Conservation (phyloP, 129 eudicot genomes). For the Tagetes patula region DNA sequence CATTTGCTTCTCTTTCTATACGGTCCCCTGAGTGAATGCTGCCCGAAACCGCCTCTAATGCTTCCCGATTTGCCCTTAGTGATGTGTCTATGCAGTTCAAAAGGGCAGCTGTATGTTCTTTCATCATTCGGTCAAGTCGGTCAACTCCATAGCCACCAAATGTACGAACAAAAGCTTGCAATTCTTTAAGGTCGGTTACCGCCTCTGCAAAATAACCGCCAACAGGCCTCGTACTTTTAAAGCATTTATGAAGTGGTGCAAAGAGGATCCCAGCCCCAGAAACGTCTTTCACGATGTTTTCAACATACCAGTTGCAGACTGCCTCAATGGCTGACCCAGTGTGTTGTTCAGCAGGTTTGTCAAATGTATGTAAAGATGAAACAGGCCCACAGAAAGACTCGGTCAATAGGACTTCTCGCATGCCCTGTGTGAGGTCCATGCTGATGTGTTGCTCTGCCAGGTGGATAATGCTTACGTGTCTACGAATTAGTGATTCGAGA, state of each 20-base stretch:
- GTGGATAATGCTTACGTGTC: conserved; percentile 83
- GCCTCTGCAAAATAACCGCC: conserved; percentile 96
- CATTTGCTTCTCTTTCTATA: conserved; percentile 74
- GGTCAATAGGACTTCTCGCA: conserved; percentile 80
- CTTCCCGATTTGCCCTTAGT: conserved; percentile 85
- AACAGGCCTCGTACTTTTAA: conserved; percentile 87
- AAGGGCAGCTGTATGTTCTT: conserved; percentile 95
- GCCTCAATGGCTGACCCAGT: conserved; percentile 91
- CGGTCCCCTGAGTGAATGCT: conserved; percentile 82
- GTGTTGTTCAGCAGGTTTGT: conserved; percentile 70
- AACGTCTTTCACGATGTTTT: conserved; percentile 84
- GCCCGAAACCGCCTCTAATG: conserved; percentile 77
- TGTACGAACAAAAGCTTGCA: conserved; percentile 78
- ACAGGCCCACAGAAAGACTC: conserved; percentile 89
- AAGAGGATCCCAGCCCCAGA: conserved; percentile 83
- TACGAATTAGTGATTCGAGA: conserved; percentile 75
- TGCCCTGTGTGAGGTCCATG: conserved; percentile 98
- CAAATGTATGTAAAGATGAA: conserved; percentile 79
- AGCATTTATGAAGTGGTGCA: conserved; percentile 80
- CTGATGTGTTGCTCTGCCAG: conserved; percentile 96
- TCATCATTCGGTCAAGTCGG: conserved; percentile 76
- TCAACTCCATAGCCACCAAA: conserved; percentile 97
- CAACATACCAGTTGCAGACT: conserved; percentile 91
- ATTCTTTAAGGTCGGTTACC: conserved; percentile 65
- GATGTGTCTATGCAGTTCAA: conserved; percentile 90